phyloP scores from a whole-genome alignment of 192 early-diverging fungal species.

The Backusella australiensis region DNA sequence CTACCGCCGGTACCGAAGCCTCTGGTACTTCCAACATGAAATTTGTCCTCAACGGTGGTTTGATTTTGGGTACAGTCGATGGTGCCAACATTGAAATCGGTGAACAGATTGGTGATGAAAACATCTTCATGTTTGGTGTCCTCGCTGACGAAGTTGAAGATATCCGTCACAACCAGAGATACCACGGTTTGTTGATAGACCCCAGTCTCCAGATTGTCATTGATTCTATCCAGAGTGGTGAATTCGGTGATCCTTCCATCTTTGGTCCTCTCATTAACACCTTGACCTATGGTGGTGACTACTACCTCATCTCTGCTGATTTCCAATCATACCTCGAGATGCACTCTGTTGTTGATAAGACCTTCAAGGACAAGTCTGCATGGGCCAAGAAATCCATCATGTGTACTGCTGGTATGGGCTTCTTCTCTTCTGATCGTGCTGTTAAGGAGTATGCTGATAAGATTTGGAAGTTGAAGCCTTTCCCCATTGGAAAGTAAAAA shows the following conservation, averaged over 20 bases:
- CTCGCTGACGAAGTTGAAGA: conserved; percentile 92
- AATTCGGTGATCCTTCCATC: conserved; percentile 66
- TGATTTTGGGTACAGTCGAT: conserved; percentile 97
- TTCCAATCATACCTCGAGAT: conserved; percentile 84
- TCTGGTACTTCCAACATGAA: conserved; percentile 99
- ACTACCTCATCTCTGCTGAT: conserved; percentile 83
- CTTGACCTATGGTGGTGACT: conserved; percentile 83
- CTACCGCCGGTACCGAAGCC: conserved; percentile 97
- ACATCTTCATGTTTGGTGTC: conserved; percentile 97
- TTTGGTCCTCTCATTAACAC: conserved; percentile 79
- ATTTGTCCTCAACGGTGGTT: conserved; percentile 97
- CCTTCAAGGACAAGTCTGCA: conserved; percentile 75
- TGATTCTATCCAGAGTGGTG: conserved; percentile 65
- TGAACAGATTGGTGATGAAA: conserved; percentile 94
- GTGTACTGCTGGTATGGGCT: conserved; percentile 91
- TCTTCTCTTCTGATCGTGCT: conserved; percentile 87
- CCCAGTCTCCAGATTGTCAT: conserved; percentile 78
- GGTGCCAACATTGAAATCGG: conserved; percentile 99
- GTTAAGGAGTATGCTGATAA: conserved; percentile 91
- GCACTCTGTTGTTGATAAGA: conserved; percentile 78
- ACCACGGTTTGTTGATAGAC: conserved; percentile 76
- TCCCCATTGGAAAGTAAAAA: neutral
- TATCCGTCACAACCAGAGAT: conserved; percentile 86
- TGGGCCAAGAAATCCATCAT: conserved; percentile 92
- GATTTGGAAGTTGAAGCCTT: conserved; percentile 81